Percentiles rank a stretch among this genome's conserved stretches.
phyloP scores from a whole-genome alignment of 2,329 filamentous ascomycete genomes.

The Dothistroma pini region DNA sequence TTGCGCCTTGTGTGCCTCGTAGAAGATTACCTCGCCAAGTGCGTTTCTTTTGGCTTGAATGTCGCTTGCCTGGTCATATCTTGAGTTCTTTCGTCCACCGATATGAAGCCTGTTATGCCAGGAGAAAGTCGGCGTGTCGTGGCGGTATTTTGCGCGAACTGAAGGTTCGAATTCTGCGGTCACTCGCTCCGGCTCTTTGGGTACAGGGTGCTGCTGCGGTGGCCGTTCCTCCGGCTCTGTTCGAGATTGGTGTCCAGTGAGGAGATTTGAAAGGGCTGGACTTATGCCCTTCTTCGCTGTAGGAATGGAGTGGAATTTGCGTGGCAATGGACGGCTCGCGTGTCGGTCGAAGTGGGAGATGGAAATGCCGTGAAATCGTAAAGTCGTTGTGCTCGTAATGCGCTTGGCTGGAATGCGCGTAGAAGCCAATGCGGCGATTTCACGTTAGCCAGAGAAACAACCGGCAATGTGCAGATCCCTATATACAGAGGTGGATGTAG shows the following conservation, averaged over 20 bases:
- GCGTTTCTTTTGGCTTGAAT: not conserved
- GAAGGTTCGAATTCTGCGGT: not conserved
- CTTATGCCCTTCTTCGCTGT: not conserved
- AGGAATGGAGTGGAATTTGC: constrained; percentile 2
- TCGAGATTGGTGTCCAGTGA: constrained; percentile 9
- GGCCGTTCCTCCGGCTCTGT: not conserved
- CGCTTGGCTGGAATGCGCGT: constrained; percentile 9
- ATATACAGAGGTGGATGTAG: not conserved
- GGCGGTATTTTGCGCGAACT: not conserved
- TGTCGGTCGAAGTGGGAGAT: not conserved
- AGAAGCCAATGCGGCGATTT: constrained; percentile 20
- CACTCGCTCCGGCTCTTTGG: constrained; percentile 2
- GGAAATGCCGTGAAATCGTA: constrained; percentile 9
- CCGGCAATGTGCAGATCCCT: not conserved
- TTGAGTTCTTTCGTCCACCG: not conserved
- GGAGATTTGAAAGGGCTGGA: constrained; percentile 8
- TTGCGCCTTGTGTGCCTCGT: constrained; percentile 6
- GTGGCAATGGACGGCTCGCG: not conserved
- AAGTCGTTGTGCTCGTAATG: constrained; percentile 21
- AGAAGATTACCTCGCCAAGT: not conserved
- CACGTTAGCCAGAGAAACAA: not conserved
- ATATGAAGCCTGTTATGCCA: constrained; percentile 4
- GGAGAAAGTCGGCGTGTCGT: not conserved
- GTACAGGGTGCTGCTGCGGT: not conserved
- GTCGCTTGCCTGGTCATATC: not conserved